Percentiles rank a stretch among this genome's conserved stretches.
These are phyloP conservation scores for Sugiyamaella boreocaroliniensis DNA, from an alignment of 805 yeast genomes.

Conservation along the genomic window DNA sequence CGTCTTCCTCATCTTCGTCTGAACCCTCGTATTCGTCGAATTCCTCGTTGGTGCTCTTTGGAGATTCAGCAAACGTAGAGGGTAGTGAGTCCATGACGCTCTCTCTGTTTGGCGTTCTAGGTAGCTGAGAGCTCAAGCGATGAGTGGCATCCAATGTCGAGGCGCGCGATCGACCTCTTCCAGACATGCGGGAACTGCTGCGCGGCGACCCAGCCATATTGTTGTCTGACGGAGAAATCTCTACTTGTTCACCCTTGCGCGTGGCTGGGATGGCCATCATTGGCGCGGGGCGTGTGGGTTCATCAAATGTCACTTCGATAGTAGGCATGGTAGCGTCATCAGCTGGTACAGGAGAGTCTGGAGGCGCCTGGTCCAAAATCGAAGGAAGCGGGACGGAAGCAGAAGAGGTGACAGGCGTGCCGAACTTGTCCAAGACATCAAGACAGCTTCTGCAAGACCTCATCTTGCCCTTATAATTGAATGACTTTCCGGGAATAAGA, in stretches of 20 bases:
- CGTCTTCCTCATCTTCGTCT: slow-evolving; percentile 21
- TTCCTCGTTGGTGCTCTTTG: background rate
- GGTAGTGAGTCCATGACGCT: slow-evolving; percentile 2
- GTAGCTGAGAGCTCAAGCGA: background rate
- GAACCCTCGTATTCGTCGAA: slow-evolving; percentile 4
- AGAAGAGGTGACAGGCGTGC: background rate
- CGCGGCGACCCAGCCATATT: slow-evolving; percentile 2
- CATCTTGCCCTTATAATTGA: slow-evolving; percentile 61
- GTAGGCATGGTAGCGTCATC: slow-evolving; percentile 17
- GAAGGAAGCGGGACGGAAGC: background rate
- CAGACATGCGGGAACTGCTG: background rate
- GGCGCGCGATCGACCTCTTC: slow-evolving; percentile 11
- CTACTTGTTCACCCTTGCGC: slow-evolving; percentile 69
- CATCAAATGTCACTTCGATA: slow-evolving; percentile 25
- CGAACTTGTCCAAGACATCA: slow-evolving; percentile 55
- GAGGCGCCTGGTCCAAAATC: slow-evolving; percentile 15
- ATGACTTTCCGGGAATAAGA: slow-evolving; percentile 57
- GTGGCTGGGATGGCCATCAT: slow-evolving; percentile 78
- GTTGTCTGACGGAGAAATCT: slow-evolving; percentile 39
- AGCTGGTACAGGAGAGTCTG: slow-evolving; percentile 4
- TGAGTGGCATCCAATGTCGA: slow-evolving; percentile 13
- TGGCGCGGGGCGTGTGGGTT: slow-evolving; percentile 46
- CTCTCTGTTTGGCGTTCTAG: background rate
- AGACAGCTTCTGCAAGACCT: slow-evolving; percentile 73
- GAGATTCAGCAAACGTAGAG: background rate